A percentile compares a stretch with the other conserved stretches of the same genome.
These are phyloP conservation scores for Tuber melanosporum DNA, from an alignment of 495 filamentous ascomycete species.

Conservation along the genomic window DNA sequence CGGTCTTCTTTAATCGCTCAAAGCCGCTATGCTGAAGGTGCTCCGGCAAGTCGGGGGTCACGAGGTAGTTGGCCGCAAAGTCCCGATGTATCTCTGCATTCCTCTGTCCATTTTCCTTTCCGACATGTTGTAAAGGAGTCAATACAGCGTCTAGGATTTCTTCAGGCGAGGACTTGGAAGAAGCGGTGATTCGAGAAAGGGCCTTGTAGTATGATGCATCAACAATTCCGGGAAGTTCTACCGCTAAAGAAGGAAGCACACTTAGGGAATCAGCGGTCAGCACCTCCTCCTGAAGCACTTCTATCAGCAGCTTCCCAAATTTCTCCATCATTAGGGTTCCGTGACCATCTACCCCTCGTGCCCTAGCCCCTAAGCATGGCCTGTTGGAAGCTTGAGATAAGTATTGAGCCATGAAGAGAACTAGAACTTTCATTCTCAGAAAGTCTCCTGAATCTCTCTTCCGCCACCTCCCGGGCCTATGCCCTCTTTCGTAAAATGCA, in stretches of 20 bases:
- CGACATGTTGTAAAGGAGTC: constrained; percentile 49
- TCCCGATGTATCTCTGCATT: constrained; percentile 48
- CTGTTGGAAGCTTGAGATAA: background rate
- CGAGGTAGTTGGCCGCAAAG: constrained; percentile 54
- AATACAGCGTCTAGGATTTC: constrained; percentile 44
- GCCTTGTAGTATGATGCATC: constrained; percentile 37
- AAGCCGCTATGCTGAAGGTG: constrained; percentile 45
- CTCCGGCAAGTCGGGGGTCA: constrained; percentile 46
- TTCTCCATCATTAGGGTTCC: background rate
- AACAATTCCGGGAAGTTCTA: constrained; percentile 40
- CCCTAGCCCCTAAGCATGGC: background rate
- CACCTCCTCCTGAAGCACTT: constrained; percentile 17
- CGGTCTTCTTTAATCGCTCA: constrained; percentile 41
- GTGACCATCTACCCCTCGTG: constrained; percentile 12
- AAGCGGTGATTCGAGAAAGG: constrained; percentile 26
- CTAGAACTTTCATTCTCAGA: constrained; percentile 23
- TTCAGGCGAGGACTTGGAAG: constrained; percentile 34
- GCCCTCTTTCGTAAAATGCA: constrained; percentile 33
- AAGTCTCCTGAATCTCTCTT: constrained; percentile 25
- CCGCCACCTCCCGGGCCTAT: constrained; percentile 6
- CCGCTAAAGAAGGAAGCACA: constrained; percentile 20
- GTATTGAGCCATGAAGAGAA: constrained; percentile 10
- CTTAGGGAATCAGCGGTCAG: constrained; percentile 18
- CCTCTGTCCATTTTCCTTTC: constrained; percentile 46
- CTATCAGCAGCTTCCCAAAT: constrained; percentile 28